Conservation (phyloP, 345 rosid species). For the Citrus australasica region DNA sequence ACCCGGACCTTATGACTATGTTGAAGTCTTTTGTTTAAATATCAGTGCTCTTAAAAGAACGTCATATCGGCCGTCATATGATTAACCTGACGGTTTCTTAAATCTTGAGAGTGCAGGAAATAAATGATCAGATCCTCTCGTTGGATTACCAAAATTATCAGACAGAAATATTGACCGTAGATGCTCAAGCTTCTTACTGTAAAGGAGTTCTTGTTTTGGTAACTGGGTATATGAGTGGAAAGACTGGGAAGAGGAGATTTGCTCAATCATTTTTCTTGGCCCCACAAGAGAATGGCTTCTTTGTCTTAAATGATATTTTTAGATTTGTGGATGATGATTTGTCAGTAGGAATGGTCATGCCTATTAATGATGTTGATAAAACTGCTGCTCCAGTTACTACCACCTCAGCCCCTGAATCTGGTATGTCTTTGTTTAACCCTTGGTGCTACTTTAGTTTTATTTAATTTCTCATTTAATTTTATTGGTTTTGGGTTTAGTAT, state of each 20-base stretch:
- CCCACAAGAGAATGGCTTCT: slow-evolving; percentile 93
- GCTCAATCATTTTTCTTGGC: slow-evolving; percentile 87
- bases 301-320: slow-evolving; percentile 88
- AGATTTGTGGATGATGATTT: slow-evolving; percentile 57
- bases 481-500: too few relatives aligned
- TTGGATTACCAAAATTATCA: slow-evolving; percentile 43
- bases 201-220: slow-evolving; percentile 78
- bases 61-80: too few relatives aligned
- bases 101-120: slow-evolving; percentile 49
- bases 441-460: not conserved
- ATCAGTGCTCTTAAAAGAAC: too few relatives aligned
- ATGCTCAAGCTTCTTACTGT: slow-evolving; percentile 68
- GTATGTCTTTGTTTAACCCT: slow-evolving; percentile 4
- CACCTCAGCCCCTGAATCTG: slow-evolving; percentile 26
- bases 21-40: too few relatives aligned
- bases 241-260: slow-evolving; percentile 53
- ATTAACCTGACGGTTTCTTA: not conserved
- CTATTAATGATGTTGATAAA: not conserved
- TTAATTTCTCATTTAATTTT: too few relatives aligned
- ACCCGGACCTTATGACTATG: too few relatives aligned
- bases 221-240: slow-evolving; percentile 73
- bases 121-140: slow-evolving; percentile 72
- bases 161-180: slow-evolving; percentile 70
- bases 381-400: slow-evolving; percentile 18
- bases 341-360: slow-evolving; percentile 12